phyloP scores from a whole-genome alignment of 306 rosid genomes.

The Astragalus glycyphyllos region DNA sequence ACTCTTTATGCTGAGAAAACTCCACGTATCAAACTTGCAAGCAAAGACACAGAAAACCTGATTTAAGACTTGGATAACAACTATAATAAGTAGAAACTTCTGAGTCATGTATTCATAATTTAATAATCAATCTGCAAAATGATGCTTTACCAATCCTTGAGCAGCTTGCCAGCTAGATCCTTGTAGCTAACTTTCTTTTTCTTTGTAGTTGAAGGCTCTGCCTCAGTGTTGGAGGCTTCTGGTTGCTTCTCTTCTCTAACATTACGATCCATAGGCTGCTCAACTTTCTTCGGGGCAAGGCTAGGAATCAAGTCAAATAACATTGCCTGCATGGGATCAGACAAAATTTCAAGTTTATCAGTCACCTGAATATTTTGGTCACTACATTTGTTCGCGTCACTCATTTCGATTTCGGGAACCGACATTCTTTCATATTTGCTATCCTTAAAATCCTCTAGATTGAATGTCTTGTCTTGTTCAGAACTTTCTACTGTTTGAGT shows the following conservation, averaged over 20 bases:
- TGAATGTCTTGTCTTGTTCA: constrained; percentile 32
- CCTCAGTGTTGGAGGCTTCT: constrained; percentile 40
- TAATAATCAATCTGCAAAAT: constrained; percentile 16
- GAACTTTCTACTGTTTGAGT: constrained; percentile 38
- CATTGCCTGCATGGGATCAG: constrained; percentile 86
- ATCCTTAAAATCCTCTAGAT: constrained; percentile 44
- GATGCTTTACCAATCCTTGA: constrained; percentile 71
- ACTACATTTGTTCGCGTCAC: constrained; percentile 39
- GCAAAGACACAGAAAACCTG: constrained; percentile 8
- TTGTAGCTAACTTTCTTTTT: constrained; percentile 89
- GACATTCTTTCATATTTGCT: constrained; percentile 29
- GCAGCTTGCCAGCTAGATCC: constrained; percentile 74
- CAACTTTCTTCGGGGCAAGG: constrained; percentile 56
- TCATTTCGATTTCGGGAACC: constrained; percentile 50
- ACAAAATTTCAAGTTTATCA: constrained; percentile 53
- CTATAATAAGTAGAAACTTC: background rate
- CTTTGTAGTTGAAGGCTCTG: constrained; percentile 57
- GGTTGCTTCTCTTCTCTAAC: constrained; percentile 53
- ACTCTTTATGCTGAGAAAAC: background rate
- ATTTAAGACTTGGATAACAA: background rate
- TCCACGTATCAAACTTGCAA: constrained; percentile 6
- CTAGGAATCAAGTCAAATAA: constrained; percentile 83
- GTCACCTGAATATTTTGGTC: constrained; percentile 36
- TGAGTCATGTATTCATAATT: constrained; percentile 8
- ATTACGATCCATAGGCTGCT: constrained; percentile 35